Percentiles rank a stretch among this genome's conserved stretches.
Evolutionary conservation across 495 filamentous ascomycete genomes (phyloP).

Genomic region (Jackrogersella multiformis): DNA sequence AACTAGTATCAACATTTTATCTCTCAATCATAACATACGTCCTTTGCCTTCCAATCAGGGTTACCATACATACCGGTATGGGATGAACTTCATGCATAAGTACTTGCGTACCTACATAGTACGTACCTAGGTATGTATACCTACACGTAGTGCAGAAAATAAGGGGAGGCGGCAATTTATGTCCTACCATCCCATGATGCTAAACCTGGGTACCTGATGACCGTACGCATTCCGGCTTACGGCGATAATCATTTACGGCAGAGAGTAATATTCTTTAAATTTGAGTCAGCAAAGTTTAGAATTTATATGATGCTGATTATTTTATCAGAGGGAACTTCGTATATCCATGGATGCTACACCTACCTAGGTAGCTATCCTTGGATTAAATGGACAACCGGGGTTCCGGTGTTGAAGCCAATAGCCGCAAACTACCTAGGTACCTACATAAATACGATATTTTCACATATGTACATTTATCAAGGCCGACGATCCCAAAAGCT

Average conservation of each 20-base stretch:
- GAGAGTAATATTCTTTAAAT: neutral
- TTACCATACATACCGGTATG: conserved; percentile 5
- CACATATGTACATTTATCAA: too few relatives aligned
- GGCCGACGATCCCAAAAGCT: neutral
- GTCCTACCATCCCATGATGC: conserved; percentile 10
- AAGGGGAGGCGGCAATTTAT: neutral
- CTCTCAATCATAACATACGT: neutral
- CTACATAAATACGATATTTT: too few relatives aligned
- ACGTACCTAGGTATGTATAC: too few relatives aligned
- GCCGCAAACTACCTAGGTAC: neutral
- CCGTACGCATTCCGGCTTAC: neutral
- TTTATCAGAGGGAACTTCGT: too few relatives aligned
- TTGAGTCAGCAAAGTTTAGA: too few relatives aligned
- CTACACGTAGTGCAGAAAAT: neutral
- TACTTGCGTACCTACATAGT: too few relatives aligned
- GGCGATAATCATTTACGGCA: neutral
- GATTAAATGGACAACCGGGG: too few relatives aligned
- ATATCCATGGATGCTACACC: too few relatives aligned
- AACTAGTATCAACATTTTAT: neutral
- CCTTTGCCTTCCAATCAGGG: conserved; percentile 6
- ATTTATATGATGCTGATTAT: too few relatives aligned
- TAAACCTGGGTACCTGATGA: neutral
- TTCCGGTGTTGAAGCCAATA: neutral
- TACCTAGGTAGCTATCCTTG: neutral
- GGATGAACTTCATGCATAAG: too few relatives aligned